Evolutionary conservation across 352 stramenopile species (phyloP), one percentile per base, ranked within the genome.

Genomic region (Thraustochytrium striatum): DNA sequence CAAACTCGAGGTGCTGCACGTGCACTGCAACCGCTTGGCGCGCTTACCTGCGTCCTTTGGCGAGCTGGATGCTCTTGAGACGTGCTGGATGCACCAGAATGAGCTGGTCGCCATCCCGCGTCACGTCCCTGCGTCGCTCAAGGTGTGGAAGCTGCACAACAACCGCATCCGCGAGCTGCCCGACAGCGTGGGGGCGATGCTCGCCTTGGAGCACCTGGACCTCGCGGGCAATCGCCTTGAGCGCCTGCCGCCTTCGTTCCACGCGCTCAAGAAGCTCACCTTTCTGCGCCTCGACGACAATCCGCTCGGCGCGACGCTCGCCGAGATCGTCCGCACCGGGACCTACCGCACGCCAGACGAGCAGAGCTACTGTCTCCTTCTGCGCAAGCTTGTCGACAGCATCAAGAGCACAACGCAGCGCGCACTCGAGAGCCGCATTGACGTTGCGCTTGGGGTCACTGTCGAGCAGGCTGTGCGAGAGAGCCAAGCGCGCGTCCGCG

Each of bases 1-100:
- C 5, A 11, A 30, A 32, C 50, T 75, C 32, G 47, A 75, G 65
- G 21, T 50, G 44, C 52, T 75, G 8, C 43, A 72, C 11, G 9
- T 75, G 50, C 65, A 75, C 8, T 62, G 65, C 39, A 75, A 75
- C 50, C n/a, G 52, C 8, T 43, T 75, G 2, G 68, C 44, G 35
- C 44, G 52, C 7, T 43, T 75, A 8, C 65, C 65, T 3, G 44
- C 52, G 28, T 55, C 43, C 32, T 75, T 75, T 50, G 32, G 30
- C 0, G 39, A 30, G n/a, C 65, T 75, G n/a, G n/a, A 8, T 0
- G 21, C 16, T 16, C 65, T 75, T n/a, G 36, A 30, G 7, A n/a
- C 25, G 11, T 75, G 65, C 65, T 75, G n/a, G 44, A 30, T 75
- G 43, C 65, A 75, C 44, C 65, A 75, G 36, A 75, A 75, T 25